Evolutionary conservation across 441 rosid genomes (phyloP).

Genomic region (Erodium texanum): DNA sequence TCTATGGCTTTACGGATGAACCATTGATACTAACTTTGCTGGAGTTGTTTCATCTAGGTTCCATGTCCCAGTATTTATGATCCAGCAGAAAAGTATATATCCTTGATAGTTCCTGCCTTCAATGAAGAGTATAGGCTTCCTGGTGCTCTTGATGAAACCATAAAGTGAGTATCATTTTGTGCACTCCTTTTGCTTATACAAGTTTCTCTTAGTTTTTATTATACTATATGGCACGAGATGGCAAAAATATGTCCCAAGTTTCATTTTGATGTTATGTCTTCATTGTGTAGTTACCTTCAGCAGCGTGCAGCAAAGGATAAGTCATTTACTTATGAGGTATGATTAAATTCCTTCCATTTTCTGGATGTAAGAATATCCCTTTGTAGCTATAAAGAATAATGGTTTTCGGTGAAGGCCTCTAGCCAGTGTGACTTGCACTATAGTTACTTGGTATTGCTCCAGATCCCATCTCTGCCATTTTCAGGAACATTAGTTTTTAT

Average conservation of each 20-base stretch:
- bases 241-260: background rate
- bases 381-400: background rate
- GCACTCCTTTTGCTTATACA: background rate
- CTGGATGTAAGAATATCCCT: background rate
- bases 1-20: background rate
- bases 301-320: slow-evolving; percentile 64
- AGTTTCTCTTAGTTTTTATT: background rate
- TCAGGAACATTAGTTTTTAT: no score
- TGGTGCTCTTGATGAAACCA: slow-evolving; percentile 73
- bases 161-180: slow-evolving; percentile 42
- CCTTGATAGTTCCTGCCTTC: slow-evolving; percentile 78
- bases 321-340: slow-evolving; percentile 80
- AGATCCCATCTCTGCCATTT: no score
- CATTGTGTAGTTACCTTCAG: slow-evolving; percentile 69
- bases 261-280: slow-evolving; percentile 15
- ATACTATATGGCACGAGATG: background rate
- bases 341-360: slow-evolving; percentile 4
- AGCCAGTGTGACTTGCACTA: background rate
- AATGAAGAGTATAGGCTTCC: slow-evolving; percentile 94
- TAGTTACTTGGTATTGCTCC: background rate
- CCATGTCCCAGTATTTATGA: slow-evolving; percentile 53
- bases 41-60: slow-evolving; percentile 34
- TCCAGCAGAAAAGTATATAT: slow-evolving; percentile 75
- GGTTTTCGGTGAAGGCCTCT: background rate
- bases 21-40: slow-evolving; percentile 12